These are phyloP conservation scores for Capsicum rhomboideum DNA, from an alignment of 257 asterid genomes.

Conservation along the genomic window DNA sequence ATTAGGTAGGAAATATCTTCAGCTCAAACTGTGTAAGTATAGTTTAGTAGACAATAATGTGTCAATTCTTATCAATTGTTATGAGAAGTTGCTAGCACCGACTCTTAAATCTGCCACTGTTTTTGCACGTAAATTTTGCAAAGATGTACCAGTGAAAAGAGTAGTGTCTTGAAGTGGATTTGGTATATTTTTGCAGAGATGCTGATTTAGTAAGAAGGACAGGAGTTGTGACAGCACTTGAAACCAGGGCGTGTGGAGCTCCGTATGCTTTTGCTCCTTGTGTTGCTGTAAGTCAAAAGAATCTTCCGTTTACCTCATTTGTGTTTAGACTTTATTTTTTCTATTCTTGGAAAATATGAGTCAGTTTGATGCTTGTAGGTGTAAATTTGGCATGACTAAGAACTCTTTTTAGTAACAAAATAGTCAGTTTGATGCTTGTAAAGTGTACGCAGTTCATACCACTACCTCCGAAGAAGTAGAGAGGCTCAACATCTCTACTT, in stretches of 20 bases:
- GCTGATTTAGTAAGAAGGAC: conserved; percentile 61
- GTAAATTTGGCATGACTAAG: not conserved
- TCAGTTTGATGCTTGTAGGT: not conserved
- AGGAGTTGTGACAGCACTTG: conserved; percentile 91
- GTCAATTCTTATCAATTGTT: not conserved
- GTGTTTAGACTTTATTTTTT: not conserved
- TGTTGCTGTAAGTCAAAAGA: conserved; percentile 73
- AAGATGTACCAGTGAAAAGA: too few species aligned
- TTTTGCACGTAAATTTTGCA: not conserved
- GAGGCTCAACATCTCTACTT: too few species aligned
- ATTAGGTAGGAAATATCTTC: not conserved
- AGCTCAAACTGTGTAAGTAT: not conserved
- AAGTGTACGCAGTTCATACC: too few species aligned
- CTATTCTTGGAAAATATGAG: not conserved
- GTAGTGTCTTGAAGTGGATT: not conserved
- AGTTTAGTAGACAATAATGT: not conserved
- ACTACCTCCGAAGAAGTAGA: too few species aligned
- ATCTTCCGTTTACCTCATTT: not conserved
- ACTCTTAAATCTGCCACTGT: not conserved
- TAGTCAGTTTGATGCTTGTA: too few species aligned
- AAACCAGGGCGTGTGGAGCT: conserved; percentile 87
- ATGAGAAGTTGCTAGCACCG: not conserved
- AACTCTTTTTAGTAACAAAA: not conserved
- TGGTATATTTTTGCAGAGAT: conserved; percentile 35
- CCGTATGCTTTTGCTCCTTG: conserved; percentile 96